Base-by-base conservation (phyloP, 169 alveolate genomes). In the Plasmodium ovale region DNA sequence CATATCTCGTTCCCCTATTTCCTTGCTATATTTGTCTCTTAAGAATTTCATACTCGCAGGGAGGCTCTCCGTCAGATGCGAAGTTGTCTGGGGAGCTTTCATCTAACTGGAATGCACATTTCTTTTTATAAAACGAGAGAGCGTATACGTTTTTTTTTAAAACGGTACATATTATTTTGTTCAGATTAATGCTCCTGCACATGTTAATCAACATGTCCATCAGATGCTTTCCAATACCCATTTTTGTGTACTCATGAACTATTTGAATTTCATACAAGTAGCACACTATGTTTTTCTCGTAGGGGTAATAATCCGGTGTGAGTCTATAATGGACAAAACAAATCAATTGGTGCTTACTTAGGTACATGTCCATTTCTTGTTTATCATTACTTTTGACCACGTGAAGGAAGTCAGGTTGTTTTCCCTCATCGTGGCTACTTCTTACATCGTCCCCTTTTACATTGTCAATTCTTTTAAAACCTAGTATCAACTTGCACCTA, bases 101-200 rank as follows among this genome's bases (percentile, higher is more conserved):
- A 64, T 93, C 96, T 54, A 69, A 69, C 12, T 69, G 65, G 44
- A 93, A 93, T 42, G 88, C 82, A 60, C 95, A 91, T 67, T 92
- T 93, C 37, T 60, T 68, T 23, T 90, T 89, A 69, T 93, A 93
- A 74, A 93, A 93, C 33, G 87, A 49, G 0, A 93, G 69, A 1
- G 96, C 96, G 16, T 94, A 47, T 9, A 47, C 6, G 59, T 93
- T 93, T 44, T 65, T 62, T 27, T 88, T 93, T 33, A 93, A 54
- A 33, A 91, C 94, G 16, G 96, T 93, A 89, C 96, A 93, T 91
- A 93, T 58, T 47, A 93, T 88, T 85, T 93, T 93, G 21, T 33
- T 56, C 1, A 92, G 56, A 5, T 59, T 49, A 23, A 56, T 79
- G 16, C 58, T 6, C 10, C 60, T 67, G 19, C 92, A 93, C 9